Evolutionary conservation across 2,329 filamentous ascomycete species (phyloP).

Genomic region (Aspergillus neotritici): DNA sequence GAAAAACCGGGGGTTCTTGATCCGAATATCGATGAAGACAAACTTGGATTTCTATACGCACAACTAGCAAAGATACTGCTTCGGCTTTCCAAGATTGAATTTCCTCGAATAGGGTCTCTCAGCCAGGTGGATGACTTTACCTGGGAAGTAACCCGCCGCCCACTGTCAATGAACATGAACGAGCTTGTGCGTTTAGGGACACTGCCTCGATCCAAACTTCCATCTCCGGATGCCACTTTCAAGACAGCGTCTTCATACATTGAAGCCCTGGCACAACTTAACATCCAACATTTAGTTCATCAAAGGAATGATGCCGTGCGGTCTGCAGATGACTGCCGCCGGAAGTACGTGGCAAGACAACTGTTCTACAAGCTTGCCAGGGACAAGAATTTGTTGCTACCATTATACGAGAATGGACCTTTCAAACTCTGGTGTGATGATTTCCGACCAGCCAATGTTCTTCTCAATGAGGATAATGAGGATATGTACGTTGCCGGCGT

Average conservation of each 20-base stretch:
- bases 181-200: slow-evolving; percentile 23
- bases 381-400: slow-evolving; percentile 12
- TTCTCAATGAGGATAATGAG: slow-evolving; percentile 11
- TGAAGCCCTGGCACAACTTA: slow-evolving; percentile 36
- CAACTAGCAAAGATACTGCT: slow-evolving; percentile 8
- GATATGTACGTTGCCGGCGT: slow-evolving; percentile 11
- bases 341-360: slow-evolving; percentile 16
- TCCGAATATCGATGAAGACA: slow-evolving; percentile 30
- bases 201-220: slow-evolving; percentile 13
- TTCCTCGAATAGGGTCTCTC: slow-evolving; percentile 8
- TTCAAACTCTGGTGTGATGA: slow-evolving; percentile 23
- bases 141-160: slow-evolving; percentile 26
- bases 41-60: slow-evolving; percentile 24
- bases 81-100: slow-evolving; percentile 4
- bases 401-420: slow-evolving; percentile 15
- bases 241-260: slow-evolving; percentile 34
- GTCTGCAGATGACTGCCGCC: slow-evolving; percentile 18
- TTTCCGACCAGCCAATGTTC: slow-evolving; percentile 15
- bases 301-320: slow-evolving; percentile 39
- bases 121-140: slow-evolving; percentile 12
- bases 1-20: slow-evolving; percentile 17
- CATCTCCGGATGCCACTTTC: slow-evolving; percentile 17
- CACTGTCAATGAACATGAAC: slow-evolving; percentile 41
- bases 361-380: slow-evolving; percentile 18
- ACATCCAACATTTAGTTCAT: slow-evolving; percentile 36